phyloP scores from a whole-genome alignment of 768 basidiomycete species.

The Sporobolomyces pararoseus region DNA sequence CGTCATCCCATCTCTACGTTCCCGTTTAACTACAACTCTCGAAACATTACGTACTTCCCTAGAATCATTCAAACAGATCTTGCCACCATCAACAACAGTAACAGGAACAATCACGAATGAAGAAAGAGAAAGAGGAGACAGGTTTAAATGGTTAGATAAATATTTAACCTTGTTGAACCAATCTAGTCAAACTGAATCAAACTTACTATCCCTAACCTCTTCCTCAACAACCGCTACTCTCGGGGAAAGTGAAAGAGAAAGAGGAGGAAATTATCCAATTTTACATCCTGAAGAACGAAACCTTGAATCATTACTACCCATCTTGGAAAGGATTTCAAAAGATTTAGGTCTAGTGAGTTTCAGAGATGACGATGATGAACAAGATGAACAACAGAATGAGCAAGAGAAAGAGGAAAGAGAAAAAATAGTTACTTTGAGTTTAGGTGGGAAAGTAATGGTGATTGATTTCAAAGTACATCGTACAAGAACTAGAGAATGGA shows the following conservation, averaged over 20 bases:
- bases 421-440: constrained; percentile 13
- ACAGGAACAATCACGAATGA: too few relatives aligned
- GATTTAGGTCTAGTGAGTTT: constrained; percentile 25
- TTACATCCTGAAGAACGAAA: background rate
- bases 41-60: background rate
- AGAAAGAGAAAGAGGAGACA: too few relatives aligned
- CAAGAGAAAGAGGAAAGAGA: background rate
- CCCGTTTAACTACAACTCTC: background rate
- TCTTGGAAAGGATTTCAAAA: constrained; percentile 19
- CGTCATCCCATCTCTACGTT: background rate
- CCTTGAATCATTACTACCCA: background rate
- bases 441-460: constrained; percentile 39
- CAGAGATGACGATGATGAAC: constrained; percentile 16
- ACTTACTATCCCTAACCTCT: background rate
- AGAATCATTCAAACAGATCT: background rate
- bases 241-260: too few relatives aligned
- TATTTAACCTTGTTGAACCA: constrained; percentile 19
- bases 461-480: constrained; percentile 29
- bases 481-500: background rate
- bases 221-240: too few relatives aligned
- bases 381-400: background rate
- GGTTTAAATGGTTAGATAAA: too few relatives aligned
- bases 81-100: too few relatives aligned
- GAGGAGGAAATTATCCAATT: constrained; percentile 12
- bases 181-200: background rate